phyloP scores from a whole-genome alignment of 306 rosid genomes.

The Neltuma alba region DNA sequence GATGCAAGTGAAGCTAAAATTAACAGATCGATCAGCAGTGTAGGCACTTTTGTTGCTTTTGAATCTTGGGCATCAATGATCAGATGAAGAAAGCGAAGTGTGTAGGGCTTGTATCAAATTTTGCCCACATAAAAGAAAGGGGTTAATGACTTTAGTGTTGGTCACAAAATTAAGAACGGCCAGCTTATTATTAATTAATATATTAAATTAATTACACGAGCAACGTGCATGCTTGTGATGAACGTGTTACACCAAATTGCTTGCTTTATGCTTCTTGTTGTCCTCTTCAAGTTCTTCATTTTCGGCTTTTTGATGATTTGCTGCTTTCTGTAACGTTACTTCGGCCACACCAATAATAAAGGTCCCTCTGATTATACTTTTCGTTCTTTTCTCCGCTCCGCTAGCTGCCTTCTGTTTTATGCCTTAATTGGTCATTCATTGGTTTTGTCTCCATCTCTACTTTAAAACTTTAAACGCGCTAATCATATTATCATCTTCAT shows the following conservation, averaged over 20 bases:
- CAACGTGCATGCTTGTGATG: not conserved
- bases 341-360: too few species aligned
- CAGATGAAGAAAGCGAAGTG: constrained; percentile 5
- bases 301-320: not conserved
- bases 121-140: not conserved
- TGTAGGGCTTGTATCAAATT: constrained; percentile 20
- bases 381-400: not conserved
- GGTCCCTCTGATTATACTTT: too few species aligned
- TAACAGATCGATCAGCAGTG: not conserved
- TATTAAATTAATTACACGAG: constrained; percentile 1
- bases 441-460: too few species aligned
- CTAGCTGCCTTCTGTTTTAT: not conserved
- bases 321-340: too few species aligned
- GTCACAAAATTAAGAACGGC: not conserved
- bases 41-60: constrained; percentile 24
- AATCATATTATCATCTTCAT: too few species aligned
- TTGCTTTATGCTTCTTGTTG: not conserved
- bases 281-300: not conserved
- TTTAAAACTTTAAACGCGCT: not conserved
- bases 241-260: not conserved
- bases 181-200: not conserved
- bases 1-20: not conserved
- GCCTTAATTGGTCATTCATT: not conserved
- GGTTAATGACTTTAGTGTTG: not conserved
- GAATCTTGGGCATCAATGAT: constrained; percentile 15